Evolutionary conservation across 768 basidiomycete species (phyloP).

Genomic region (Rhodotorula kratochvilovae): DNA sequence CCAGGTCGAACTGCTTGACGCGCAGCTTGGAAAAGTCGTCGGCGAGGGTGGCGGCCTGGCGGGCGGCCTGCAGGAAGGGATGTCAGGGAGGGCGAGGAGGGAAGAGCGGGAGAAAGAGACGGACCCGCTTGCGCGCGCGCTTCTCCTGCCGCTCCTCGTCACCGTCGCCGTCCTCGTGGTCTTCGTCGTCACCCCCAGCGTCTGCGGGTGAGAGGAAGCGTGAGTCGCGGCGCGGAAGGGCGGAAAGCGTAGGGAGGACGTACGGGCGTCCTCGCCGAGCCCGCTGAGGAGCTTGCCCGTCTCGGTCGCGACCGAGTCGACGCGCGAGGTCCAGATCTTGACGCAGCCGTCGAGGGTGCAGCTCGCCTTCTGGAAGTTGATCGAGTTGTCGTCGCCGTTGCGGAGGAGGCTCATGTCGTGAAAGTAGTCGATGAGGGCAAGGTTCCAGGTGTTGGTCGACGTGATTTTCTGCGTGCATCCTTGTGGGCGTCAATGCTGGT

Average conservation of each 20-base stretch:
- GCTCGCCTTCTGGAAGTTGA: constrained; percentile 98
- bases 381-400: constrained; percentile 83
- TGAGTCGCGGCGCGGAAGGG: neutral
- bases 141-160: constrained; percentile 58
- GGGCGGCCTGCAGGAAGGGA: constrained; percentile 1
- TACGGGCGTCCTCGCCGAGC: constrained; percentile 63
- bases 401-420: constrained; percentile 94
- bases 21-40: constrained; percentile 74
- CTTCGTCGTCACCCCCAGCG: constrained; percentile 60
- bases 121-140: constrained; percentile 55
- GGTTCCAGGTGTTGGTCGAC: constrained; percentile 92
- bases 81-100: neutral
- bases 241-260: constrained; percentile 27
- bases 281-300: constrained; percentile 92
- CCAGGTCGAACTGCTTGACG: constrained; percentile 89
- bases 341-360: constrained; percentile 97
- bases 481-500: neutral
- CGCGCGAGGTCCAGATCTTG: constrained; percentile 98
- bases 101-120: constrained; percentile 9
- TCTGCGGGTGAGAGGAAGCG: constrained; percentile 42
- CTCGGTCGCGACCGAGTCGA: constrained; percentile 93
- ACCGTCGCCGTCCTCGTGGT: constrained; percentile 59
- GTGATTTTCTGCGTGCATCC: constrained; percentile 81
- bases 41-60: constrained; percentile 67
- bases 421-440: constrained; percentile 97